Conservation (phyloP, 352 stramenopile genomes). For the Globisporangium paroecandrum region DNA sequence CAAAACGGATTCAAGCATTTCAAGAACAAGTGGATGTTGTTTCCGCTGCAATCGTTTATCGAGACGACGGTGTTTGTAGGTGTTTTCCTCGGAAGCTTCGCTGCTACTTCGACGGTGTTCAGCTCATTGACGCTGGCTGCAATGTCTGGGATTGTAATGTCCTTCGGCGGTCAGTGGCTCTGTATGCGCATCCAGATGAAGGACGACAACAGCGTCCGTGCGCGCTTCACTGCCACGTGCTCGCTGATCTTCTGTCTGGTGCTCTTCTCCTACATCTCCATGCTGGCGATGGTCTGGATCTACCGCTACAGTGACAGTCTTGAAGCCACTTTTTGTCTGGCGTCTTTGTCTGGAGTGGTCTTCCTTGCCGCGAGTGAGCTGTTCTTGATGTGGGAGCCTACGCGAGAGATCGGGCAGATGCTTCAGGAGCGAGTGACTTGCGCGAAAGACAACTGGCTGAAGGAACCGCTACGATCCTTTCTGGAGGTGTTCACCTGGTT, state of each 20-base stretch:
- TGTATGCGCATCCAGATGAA: slow-evolving; percentile 55
- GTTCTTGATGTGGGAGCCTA: slow-evolving; percentile 81
- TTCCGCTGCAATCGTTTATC: slow-evolving; percentile 76
- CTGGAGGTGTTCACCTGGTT: slow-evolving; percentile 84
- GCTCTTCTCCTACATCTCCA: slow-evolving; percentile 65
- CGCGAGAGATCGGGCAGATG: slow-evolving; percentile 64
- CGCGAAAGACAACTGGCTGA: slow-evolving; percentile 72
- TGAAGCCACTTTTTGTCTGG: slow-evolving; percentile 79
- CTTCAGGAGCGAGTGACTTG: slow-evolving; percentile 74
- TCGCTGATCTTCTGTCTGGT: slow-evolving; percentile 74
- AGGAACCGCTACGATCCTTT: slow-evolving; percentile 75
- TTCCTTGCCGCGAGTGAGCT: slow-evolving; percentile 80
- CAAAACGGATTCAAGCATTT: slow-evolving; percentile 50
- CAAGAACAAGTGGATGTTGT: slow-evolving; percentile 74
- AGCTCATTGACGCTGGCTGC: slow-evolving; percentile 71
- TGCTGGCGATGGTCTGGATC: slow-evolving; percentile 72
- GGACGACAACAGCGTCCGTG: slow-evolving; percentile 46
- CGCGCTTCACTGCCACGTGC: slow-evolving; percentile 68
- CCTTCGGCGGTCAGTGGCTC: slow-evolving; percentile 66
- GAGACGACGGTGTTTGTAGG: slow-evolving; percentile 64
- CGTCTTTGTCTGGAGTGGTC: slow-evolving; percentile 71
- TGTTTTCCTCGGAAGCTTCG: slow-evolving; percentile 76
- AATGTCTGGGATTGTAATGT: slow-evolving; percentile 73
- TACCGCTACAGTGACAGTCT: slow-evolving; percentile 86
- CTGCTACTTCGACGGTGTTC: slow-evolving; percentile 64